These are phyloP conservation scores for Primulina eburnea DNA, from an alignment of 257 asterid species.

Conservation along the genomic window DNA sequence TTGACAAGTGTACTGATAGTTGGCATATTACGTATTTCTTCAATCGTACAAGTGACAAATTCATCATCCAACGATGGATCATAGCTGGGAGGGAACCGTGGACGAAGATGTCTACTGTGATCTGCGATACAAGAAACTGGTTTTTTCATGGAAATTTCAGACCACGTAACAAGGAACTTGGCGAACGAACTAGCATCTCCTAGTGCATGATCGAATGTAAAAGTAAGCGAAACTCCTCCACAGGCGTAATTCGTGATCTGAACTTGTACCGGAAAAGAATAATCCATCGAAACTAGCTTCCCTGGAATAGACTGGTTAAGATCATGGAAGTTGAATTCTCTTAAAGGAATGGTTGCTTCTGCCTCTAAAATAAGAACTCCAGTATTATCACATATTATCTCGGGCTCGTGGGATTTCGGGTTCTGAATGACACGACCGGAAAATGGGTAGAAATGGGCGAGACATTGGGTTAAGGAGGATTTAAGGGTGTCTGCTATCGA, in stretches of 20 bases:
- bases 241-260: slow-evolving; percentile 46
- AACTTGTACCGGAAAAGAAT: slow-evolving; percentile 34
- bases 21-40: slow-evolving; percentile 39
- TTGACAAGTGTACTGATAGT: slow-evolving; percentile 34
- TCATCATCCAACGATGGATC: slow-evolving; percentile 40
- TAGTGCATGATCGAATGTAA: slow-evolving; percentile 62
- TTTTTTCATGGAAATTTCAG: slow-evolving; percentile 37
- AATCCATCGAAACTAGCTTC: slow-evolving; percentile 31
- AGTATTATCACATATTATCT: slow-evolving; percentile 43
- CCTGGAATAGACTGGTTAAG: slow-evolving; percentile 39
- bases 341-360: slow-evolving; percentile 33
- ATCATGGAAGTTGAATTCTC: slow-evolving; percentile 41
- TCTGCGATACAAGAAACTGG: slow-evolving; percentile 38
- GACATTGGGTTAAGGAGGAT: slow-evolving; percentile 45
- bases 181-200: slow-evolving; percentile 57
- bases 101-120: slow-evolving; percentile 38
- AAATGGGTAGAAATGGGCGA: slow-evolving; percentile 49
- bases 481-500: slow-evolving; percentile 25
- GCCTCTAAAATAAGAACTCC: slow-evolving; percentile 55
- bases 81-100: slow-evolving; percentile 40
- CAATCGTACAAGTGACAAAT: slow-evolving; percentile 53
- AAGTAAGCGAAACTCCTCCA: slow-evolving; percentile 38
- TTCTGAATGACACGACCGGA: slow-evolving; percentile 45
- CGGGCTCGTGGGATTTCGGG: slow-evolving; percentile 39
- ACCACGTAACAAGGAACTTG: slow-evolving; percentile 52